These are phyloP conservation scores for Penicillium sp. DNA, from an alignment of 2,329 filamentous ascomycete genomes.

Conservation along the genomic window DNA sequence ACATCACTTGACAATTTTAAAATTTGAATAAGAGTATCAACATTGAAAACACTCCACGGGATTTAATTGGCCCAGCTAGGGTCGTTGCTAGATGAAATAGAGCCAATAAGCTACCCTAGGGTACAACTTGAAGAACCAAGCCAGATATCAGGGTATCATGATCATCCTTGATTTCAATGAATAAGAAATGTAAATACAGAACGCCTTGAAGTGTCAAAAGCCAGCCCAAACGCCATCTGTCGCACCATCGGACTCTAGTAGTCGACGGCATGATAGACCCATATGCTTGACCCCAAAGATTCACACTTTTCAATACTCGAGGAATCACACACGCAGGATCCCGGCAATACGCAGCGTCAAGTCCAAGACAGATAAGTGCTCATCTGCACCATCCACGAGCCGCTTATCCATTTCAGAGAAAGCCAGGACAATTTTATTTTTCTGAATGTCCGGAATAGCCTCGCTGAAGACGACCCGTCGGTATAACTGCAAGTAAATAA, in stretches of 20 bases:
- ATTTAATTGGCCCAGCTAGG: not conserved
- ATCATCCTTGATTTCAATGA: slow-evolving; percentile 15
- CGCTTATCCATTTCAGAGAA: slow-evolving; percentile 97
- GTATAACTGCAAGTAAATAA: slow-evolving; percentile 54
- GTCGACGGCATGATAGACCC: not conserved
- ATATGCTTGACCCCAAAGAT: slow-evolving; percentile 5
- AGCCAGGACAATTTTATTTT: slow-evolving; percentile 84
- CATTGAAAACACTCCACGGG: not conserved
- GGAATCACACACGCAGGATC: slow-evolving; percentile 57
- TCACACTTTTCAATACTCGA: slow-evolving; percentile 1
- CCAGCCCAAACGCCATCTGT: slow-evolving; percentile 16
- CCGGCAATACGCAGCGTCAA: slow-evolving; percentile 78
- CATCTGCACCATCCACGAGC: slow-evolving; percentile 90
- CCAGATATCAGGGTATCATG: slow-evolving; percentile 19
- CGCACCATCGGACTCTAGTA: not conserved
- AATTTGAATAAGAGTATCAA: not conserved
- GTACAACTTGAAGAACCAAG: not conserved
- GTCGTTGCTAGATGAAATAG: too few relatives aligned
- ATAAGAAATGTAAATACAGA: slow-evolving; percentile 17
- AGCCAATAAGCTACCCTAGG: too few relatives aligned
- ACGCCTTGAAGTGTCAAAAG: slow-evolving; percentile 16
- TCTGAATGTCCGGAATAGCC: slow-evolving; percentile 78
- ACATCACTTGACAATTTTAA: not conserved
- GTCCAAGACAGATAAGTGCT: slow-evolving; percentile 90
- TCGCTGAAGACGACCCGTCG: slow-evolving; percentile 83